Percentiles rank a stretch among this genome's conserved stretches.
Conservation (phyloP, 2,329 filamentous ascomycete species). For the Penicillium freii region DNA sequence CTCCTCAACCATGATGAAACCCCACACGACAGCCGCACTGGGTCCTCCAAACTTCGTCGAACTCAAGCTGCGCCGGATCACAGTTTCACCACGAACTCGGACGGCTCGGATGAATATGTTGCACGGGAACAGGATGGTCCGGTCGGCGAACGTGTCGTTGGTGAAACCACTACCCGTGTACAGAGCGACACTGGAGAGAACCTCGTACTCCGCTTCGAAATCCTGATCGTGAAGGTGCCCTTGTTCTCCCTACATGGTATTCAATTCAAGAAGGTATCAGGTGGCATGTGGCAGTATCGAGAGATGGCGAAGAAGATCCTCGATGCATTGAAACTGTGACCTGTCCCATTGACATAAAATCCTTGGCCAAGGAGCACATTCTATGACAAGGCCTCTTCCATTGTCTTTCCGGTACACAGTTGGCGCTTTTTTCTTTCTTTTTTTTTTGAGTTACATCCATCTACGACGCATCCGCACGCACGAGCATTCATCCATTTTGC, state of each 20-base stretch:
- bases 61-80: constrained; percentile 56
- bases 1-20: constrained; percentile 66
- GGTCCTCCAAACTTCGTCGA: constrained; percentile 45
- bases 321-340: constrained; percentile 74
- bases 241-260: constrained; percentile 89
- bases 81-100: constrained; percentile 80
- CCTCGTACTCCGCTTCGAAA: constrained; percentile 87
- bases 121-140: constrained; percentile 41
- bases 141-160: constrained; percentile 61
- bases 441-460: constrained; percentile 19
- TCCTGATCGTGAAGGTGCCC: constrained; percentile 96
- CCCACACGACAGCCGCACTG: constrained; percentile 57
- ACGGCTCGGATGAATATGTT: constrained; percentile 75
- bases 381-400: neutral
- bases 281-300: constrained; percentile 98
- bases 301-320: constrained; percentile 97
- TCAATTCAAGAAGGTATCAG: constrained; percentile 94
- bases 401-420: constrained; percentile 2
- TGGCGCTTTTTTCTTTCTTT: neutral
- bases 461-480: constrained; percentile 29
- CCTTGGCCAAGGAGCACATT: neutral
- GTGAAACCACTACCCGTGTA: constrained; percentile 88
- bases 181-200: constrained; percentile 83
- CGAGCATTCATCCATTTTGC: constrained; percentile 27
- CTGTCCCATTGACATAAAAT: constrained; percentile 5